phyloP scores from a whole-genome alignment of 1,284 basidiomycete genomes.

The Kwoniella shivajii region DNA sequence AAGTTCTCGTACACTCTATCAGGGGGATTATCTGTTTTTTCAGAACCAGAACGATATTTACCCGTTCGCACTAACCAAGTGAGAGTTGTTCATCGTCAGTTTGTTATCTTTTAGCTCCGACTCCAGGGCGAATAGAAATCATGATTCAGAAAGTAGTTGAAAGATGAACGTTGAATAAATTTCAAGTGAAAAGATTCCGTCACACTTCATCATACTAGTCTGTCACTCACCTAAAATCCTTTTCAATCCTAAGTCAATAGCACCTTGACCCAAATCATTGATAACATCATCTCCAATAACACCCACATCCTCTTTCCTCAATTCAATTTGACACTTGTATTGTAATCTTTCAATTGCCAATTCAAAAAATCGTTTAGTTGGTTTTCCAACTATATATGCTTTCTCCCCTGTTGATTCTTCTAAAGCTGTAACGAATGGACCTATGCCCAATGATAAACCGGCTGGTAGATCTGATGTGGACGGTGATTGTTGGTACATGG shows the following conservation, averaged over 20 bases:
- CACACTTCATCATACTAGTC: neutral
- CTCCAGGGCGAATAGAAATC: neutral
- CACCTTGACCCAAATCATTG: slow-evolving; percentile 67
- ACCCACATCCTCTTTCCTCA: slow-evolving; percentile 54
- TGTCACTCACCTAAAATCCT: slow-evolving; percentile 62
- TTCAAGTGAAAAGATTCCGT: neutral
- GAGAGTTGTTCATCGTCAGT: neutral
- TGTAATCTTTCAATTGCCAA: slow-evolving; percentile 60
- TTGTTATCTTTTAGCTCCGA: neutral
- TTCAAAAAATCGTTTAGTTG: slow-evolving; percentile 63
- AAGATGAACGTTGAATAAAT: neutral
- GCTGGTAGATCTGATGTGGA: slow-evolving; percentile 56
- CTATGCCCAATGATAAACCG: slow-evolving; percentile 66
- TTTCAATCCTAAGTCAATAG: slow-evolving; percentile 63
- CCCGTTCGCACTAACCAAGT: slow-evolving; percentile 41
- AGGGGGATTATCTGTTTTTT: slow-evolving; percentile 52
- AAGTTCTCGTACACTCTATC: slow-evolving; percentile 63
- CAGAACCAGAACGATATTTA: slow-evolving; percentile 39
- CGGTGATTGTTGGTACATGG: slow-evolving; percentile 63
- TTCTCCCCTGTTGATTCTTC: slow-evolving; percentile 61
- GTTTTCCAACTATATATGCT: slow-evolving; percentile 68
- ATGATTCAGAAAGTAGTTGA: neutral
- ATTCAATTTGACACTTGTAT: slow-evolving; percentile 2
- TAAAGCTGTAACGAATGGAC: slow-evolving; percentile 67
- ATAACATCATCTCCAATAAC: slow-evolving; percentile 69